Conservation (phyloP, 441 rosid genomes). For the Pelargonium australe region DNA sequence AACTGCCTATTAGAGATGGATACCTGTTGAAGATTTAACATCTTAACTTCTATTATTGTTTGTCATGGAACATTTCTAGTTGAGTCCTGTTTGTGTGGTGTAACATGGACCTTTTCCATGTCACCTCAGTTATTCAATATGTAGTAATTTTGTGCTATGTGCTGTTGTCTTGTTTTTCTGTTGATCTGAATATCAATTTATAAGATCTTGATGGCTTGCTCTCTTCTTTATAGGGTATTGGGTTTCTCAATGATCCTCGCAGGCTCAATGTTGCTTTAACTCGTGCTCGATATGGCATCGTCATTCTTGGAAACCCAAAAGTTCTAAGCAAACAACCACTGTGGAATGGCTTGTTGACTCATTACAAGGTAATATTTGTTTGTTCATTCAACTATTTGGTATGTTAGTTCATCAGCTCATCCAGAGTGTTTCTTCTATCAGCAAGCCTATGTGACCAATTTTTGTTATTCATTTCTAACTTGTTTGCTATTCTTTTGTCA, state of each 20-base stretch:
- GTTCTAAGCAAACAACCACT: constrained; percentile 96
- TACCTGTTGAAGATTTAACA: background rate
- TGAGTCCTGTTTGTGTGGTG: background rate
- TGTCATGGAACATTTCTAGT: background rate
- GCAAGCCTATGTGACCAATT: background rate
- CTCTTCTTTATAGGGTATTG: constrained; percentile 71
- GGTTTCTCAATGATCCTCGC: constrained; percentile 98
- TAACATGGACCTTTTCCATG: background rate
- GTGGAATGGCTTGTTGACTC: constrained; percentile 93
- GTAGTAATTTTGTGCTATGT: background rate
- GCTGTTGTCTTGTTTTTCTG: background rate
- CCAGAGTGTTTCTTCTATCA: background rate
- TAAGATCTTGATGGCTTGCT: constrained; percentile 11
- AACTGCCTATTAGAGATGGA: background rate
- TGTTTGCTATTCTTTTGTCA: background rate
- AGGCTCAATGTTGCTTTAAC: constrained; percentile 97
- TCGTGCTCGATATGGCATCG: constrained; percentile 97
- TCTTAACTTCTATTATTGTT: background rate
- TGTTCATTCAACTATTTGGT: constrained; percentile 2
- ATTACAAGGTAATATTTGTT: constrained; percentile 66
- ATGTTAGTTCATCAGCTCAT: background rate
- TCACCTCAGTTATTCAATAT: background rate
- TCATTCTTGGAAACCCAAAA: constrained; percentile 93
- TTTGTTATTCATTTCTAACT: background rate
- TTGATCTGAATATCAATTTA: background rate